These are phyloP conservation scores for Globisporangium mamillatum DNA, from an alignment of 352 stramenopile species.

Conservation along the genomic window DNA sequence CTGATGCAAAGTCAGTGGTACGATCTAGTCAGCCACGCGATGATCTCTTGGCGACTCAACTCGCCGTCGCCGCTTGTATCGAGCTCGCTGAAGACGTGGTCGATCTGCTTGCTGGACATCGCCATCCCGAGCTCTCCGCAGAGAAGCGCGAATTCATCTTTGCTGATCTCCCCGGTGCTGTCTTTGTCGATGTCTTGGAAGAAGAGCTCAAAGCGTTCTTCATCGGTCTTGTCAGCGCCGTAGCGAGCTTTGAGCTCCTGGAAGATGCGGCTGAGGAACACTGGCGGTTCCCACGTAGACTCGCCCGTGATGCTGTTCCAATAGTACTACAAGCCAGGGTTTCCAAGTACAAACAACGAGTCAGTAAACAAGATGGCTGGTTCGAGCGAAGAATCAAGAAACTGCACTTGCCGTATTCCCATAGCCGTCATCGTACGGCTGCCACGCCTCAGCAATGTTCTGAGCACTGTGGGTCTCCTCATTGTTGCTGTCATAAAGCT, in stretches of 20 bases:
- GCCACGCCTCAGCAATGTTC: constrained; percentile 32
- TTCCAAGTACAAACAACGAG: neutral
- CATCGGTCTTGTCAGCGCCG: constrained; percentile 41
- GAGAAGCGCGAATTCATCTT: constrained; percentile 58
- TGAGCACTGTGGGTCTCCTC: constrained; percentile 2
- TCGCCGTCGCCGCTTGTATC: constrained; percentile 62
- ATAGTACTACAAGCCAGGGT: constrained; percentile 42
- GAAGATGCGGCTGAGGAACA: constrained; percentile 51
- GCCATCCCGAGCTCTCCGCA: constrained; percentile 71
- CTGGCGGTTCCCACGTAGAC: constrained; percentile 59
- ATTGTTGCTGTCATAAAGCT: constrained; percentile 7
- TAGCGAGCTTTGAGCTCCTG: constrained; percentile 54
- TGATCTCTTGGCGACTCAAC: constrained; percentile 56
- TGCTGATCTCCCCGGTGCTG: constrained; percentile 53
- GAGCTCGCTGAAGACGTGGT: constrained; percentile 53
- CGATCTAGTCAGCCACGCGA: constrained; percentile 51
- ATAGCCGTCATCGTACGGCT: constrained; percentile 54
- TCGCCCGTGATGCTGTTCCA: constrained; percentile 68
- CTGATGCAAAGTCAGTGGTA: constrained; percentile 23
- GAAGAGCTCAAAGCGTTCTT: constrained; percentile 63
- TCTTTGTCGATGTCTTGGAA: constrained; percentile 65
- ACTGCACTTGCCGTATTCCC: constrained; percentile 50
- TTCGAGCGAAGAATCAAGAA: neutral
- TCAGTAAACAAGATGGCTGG: neutral
- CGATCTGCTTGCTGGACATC: constrained; percentile 53